Conservation (phyloP, 2,329 filamentous ascomycete species). For the Leptoxyphium fumago region DNA sequence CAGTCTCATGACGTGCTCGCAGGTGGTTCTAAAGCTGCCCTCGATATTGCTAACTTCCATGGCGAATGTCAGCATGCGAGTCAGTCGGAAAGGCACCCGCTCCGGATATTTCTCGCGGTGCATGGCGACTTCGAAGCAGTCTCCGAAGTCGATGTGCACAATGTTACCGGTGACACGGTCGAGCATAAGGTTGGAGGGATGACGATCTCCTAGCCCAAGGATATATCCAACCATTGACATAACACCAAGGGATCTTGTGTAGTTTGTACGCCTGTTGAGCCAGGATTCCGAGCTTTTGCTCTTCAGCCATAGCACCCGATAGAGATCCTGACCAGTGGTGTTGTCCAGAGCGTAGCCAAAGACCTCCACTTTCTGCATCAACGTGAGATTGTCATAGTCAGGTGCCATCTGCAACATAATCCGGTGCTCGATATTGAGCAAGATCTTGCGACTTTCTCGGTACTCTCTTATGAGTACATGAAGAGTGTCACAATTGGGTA, state of each 20-base stretch:
- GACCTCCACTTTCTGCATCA: conserved; percentile 99
- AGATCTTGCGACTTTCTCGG: conserved; percentile 87
- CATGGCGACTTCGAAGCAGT: conserved; percentile 99
- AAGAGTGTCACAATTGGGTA: conserved; percentile 92
- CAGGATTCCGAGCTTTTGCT: conserved; percentile 96
- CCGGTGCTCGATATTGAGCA: conserved; percentile 96
- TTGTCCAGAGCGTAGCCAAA: conserved; percentile 99
- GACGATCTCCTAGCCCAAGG: conserved; percentile 84
- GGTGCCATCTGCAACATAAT: conserved; percentile 99
- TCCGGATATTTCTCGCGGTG: conserved; percentile 99
- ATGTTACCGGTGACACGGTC: conserved; percentile 93
- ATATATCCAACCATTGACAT: conserved; percentile 99
- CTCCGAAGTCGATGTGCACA: conserved; percentile 96
- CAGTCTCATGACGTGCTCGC: conserved; percentile 96
- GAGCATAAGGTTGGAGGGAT: conserved; percentile 95
- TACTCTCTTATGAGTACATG: conserved; percentile 97
- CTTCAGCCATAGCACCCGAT: conserved; percentile 96
- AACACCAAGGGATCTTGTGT: conserved; percentile 88
- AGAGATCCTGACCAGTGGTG: conserved; percentile 95
- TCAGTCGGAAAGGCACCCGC: conserved; percentile 91
- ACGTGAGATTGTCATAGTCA: conserved; percentile 92
- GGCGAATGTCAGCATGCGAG: conserved; percentile 96
- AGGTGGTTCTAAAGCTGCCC: conserved; percentile 94
- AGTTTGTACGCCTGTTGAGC: conserved; percentile 96
- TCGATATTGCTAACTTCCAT: conserved; percentile 99